Evolutionary conservation across 2,329 filamentous ascomycete genomes (phyloP).

Genomic region (Clarireedia monteithiana): DNA sequence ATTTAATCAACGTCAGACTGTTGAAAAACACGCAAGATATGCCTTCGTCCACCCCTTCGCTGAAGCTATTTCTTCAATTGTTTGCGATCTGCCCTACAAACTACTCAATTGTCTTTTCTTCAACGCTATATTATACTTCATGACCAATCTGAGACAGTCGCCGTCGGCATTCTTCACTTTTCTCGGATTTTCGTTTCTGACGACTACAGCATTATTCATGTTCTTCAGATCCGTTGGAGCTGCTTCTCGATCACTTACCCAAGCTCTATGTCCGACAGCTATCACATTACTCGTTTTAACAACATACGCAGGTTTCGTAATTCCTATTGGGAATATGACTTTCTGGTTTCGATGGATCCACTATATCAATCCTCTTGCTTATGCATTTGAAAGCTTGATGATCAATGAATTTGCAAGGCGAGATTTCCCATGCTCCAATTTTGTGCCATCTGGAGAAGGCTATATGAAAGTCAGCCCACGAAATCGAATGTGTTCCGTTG

Average conservation of each 20-base stretch:
- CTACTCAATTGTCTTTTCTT: constrained; percentile 54
- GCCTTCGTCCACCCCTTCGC: constrained; percentile 86
- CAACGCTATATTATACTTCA: constrained; percentile 78
- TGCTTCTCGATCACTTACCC: constrained; percentile 60
- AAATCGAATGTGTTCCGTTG: constrained; percentile 43
- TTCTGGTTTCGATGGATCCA: constrained; percentile 79
- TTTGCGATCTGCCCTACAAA: constrained; percentile 81
- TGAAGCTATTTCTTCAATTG: constrained; percentile 82
- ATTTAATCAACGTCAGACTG: constrained; percentile 81
- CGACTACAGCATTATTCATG: constrained; percentile 60
- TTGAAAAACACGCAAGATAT: constrained; percentile 83
- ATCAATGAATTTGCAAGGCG: constrained; percentile 64
- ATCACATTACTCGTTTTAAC: constrained; percentile 34
- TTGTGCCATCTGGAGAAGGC: constrained; percentile 14
- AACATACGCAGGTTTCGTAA: constrained; percentile 34
- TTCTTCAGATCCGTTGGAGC: constrained; percentile 76
- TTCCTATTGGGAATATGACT: constrained; percentile 52
- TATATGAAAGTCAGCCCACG: constrained; percentile 13
- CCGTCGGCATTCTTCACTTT: constrained; percentile 81
- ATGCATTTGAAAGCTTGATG: constrained; percentile 74
- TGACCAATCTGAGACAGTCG: constrained; percentile 71
- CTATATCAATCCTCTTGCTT: constrained; percentile 53
- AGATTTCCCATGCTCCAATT: constrained; percentile 18
- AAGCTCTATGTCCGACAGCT: constrained; percentile 53
- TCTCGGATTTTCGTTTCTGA: constrained; percentile 28